Conservation (phyloP, 2,329 filamentous ascomycete species). For the Trichophyton schoenleinii region DNA sequence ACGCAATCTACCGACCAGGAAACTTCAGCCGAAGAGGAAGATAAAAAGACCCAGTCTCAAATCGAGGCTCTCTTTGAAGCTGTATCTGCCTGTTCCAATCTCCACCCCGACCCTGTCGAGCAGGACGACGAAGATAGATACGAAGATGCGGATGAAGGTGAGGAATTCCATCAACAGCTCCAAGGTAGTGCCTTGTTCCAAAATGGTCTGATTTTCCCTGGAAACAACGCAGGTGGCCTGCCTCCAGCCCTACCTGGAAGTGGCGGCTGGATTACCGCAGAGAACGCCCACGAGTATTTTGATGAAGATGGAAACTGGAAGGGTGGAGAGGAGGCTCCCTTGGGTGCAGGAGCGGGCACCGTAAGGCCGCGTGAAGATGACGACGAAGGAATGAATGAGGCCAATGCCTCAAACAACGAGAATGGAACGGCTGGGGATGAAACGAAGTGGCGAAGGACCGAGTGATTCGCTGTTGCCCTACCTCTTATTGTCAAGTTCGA, state of each 20-base stretch:
- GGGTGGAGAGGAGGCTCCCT: conserved; percentile 43
- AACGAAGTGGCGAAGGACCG: conserved; percentile 43
- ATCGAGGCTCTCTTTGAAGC: conserved; percentile 33
- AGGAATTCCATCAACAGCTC: conserved; percentile 16
- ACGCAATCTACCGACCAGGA: conserved; percentile 9
- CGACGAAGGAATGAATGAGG: conserved; percentile 26
- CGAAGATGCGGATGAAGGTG: conserved; percentile 23
- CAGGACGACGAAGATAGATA: conserved; percentile 17
- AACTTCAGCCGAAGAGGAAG: conserved; percentile 13
- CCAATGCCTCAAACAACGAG: conserved; percentile 19
- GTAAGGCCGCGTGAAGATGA: conserved; percentile 28
- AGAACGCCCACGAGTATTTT: conserved; percentile 77
- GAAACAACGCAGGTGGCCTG: conserved; percentile 26
- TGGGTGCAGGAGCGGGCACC: conserved; percentile 30
- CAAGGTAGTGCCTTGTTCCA: conserved; percentile 22
- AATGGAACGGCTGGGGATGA: conserved; percentile 26
- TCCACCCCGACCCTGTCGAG: conserved; percentile 35
- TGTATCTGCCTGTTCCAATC: conserved; percentile 37
- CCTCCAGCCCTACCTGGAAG: conserved; percentile 38
- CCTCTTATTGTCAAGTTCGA: neutral
- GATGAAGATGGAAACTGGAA: conserved; percentile 72
- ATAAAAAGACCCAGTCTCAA: conserved; percentile 26
- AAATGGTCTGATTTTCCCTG: conserved; percentile 26
- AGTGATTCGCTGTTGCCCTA: neutral
- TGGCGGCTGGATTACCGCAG: conserved; percentile 58